phyloP scores from a whole-genome alignment of 805 yeast genomes.

The Kazachstania africana region DNA sequence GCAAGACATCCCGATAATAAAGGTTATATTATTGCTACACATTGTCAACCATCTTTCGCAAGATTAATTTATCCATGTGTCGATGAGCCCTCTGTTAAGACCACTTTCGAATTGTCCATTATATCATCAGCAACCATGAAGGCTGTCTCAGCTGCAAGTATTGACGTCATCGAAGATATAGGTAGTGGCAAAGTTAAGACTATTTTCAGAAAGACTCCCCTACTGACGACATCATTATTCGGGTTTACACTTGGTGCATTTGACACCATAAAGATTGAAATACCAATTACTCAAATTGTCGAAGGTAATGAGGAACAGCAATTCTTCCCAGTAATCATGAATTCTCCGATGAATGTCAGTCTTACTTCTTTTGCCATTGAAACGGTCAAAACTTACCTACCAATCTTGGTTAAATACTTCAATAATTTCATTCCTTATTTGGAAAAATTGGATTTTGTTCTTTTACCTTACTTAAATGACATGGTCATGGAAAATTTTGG shows the following conservation, averaged over 20 bases:
- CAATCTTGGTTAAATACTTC: constrained; percentile 35
- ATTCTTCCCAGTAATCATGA: constrained; percentile 47
- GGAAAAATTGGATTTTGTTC: constrained; percentile 52
- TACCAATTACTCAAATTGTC: constrained; percentile 17
- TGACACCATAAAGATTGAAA: constrained; percentile 33
- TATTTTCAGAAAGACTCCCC: constrained; percentile 44
- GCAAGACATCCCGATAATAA: constrained; percentile 41
- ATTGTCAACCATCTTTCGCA: constrained; percentile 59
- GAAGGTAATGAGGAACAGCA: too few relatives aligned
- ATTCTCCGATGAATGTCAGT: constrained; percentile 37
- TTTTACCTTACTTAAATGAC: constrained; percentile 60
- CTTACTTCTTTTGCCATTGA: constrained; percentile 41
- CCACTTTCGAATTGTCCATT: constrained; percentile 38
- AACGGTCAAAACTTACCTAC: constrained; percentile 36
- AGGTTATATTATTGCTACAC: constrained; percentile 52
- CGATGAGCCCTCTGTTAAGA: constrained; percentile 51
- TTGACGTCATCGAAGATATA: neutral
- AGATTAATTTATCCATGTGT: constrained; percentile 54
- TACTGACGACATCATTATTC: constrained; percentile 52
- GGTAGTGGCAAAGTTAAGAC: constrained; percentile 16
- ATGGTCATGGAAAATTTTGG: constrained; percentile 81
- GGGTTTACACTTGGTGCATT: constrained; percentile 62
- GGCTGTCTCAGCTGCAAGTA: constrained; percentile 1
- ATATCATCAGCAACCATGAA: neutral
- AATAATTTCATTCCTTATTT: constrained; percentile 42